Evolutionary conservation across 2,329 filamentous ascomycete genomes (phyloP).

Genomic region (Ophiobolus disseminans): DNA sequence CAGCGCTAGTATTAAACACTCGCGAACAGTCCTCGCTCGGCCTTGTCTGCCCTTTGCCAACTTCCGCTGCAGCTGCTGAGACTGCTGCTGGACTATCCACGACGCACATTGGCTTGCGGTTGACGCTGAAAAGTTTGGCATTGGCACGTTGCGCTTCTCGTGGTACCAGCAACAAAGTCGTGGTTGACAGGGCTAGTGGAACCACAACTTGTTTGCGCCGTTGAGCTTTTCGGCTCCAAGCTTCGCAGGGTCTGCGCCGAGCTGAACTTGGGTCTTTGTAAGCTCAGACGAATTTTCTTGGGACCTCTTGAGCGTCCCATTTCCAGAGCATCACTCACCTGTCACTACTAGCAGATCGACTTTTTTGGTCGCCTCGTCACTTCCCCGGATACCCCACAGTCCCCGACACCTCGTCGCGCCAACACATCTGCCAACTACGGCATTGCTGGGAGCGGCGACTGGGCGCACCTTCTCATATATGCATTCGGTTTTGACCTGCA

Average conservation of each 20-base stretch:
- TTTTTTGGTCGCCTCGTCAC: too few relatives aligned
- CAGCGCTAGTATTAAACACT: conserved; percentile 2
- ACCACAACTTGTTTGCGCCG: conserved; percentile 10
- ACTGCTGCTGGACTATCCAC: background rate
- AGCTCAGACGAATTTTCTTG: conserved; percentile 20
- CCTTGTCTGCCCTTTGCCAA: conserved; percentile 2
- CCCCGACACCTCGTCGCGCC: conserved; percentile 1
- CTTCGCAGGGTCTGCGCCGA: conserved; percentile 22
- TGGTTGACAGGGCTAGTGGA: conserved; percentile 1
- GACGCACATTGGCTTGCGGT: conserved; percentile 23
- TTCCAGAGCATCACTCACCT: conserved; percentile 14
- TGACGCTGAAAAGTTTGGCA: conserved; percentile 7
- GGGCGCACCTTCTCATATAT: conserved; percentile 58
- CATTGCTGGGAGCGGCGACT: conserved; percentile 55
- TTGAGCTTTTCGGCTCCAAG: conserved; percentile 23
- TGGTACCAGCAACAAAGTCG: background rate
- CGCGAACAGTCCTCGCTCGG: conserved; percentile 1
- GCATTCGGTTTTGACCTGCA: conserved; percentile 42
- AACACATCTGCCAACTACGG: conserved; percentile 19
- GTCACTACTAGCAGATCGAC: too few relatives aligned
- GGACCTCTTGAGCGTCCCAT: conserved; percentile 11
- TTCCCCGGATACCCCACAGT: conserved; percentile 9
- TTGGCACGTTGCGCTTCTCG: background rate
- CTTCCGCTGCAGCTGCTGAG: background rate
- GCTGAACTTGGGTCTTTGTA: conserved; percentile 19